Evolutionary conservation across 2,329 filamentous ascomycete species (phyloP).

Genomic region (Acarospora socialis): DNA sequence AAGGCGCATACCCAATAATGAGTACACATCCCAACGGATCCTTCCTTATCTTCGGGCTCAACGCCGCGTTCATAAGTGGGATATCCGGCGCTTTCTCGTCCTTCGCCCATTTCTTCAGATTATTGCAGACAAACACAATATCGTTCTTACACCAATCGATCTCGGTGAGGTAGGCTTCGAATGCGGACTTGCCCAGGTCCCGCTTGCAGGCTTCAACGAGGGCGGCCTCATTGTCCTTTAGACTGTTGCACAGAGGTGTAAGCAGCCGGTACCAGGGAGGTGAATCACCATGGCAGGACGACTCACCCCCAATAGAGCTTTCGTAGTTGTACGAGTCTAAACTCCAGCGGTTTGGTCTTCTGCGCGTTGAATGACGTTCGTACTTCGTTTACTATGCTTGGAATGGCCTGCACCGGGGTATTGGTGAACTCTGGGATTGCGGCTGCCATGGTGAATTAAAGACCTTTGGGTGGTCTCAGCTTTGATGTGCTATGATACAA

Average conservation of each 20-base stretch:
- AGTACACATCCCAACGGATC: constrained; percentile 74
- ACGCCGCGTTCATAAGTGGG: constrained; percentile 48
- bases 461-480: no score
- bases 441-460: no score
- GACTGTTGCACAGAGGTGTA: constrained; percentile 19
- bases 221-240: constrained; percentile 62
- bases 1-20: constrained; percentile 54
- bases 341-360: constrained; percentile 70
- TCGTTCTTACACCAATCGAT: constrained; percentile 68
- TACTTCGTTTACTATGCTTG: constrained; percentile 43
- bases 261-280: no score
- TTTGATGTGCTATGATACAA: no score
- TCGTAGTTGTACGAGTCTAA: constrained; percentile 70
- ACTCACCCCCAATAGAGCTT: constrained; percentile 80
- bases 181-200: constrained; percentile 65
- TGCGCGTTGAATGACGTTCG: constrained; percentile 61
- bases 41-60: constrained; percentile 66
- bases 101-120: constrained; percentile 67
- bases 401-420: constrained; percentile 54
- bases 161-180: constrained; percentile 63
- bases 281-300: neutral
- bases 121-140: constrained; percentile 61
- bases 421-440: constrained; percentile 36
- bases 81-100: constrained; percentile 66
- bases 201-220: constrained; percentile 60